Evolutionary conservation across 306 rosid genomes (phyloP).

Genomic region (Fragaria vesca): DNA sequence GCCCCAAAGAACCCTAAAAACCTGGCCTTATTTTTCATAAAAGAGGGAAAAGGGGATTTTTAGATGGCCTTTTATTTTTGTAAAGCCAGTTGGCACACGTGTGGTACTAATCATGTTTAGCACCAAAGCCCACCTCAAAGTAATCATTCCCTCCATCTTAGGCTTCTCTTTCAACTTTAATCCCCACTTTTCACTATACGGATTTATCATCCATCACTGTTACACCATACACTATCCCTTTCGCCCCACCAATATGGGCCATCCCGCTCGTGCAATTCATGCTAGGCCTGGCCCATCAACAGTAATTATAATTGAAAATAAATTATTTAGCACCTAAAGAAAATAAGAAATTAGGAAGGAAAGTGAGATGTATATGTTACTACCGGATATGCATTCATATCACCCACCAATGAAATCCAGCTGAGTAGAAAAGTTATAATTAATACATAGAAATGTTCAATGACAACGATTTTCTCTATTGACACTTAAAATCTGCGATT

Average conservation of each 20-base stretch:
- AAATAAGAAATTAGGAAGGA: neutral
- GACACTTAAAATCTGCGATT: no score
- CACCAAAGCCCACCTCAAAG: conserved; percentile 58
- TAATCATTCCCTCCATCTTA: conserved; percentile 66
- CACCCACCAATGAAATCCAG: conserved; percentile 25
- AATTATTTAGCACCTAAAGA: neutral
- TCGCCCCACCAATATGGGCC: conserved; percentile 46
- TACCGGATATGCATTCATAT: neutral
- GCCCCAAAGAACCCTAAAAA: conserved; percentile 28
- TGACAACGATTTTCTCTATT: no score
- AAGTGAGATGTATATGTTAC: neutral
- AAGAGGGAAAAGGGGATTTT: conserved; percentile 9
- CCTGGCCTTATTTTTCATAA: conserved; percentile 5
- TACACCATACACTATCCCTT: conserved; percentile 36
- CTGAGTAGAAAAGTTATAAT: no score
- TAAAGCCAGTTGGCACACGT: conserved; percentile 84
- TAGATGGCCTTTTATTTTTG: conserved; percentile 27
- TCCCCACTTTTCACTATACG: neutral
- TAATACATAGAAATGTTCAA: no score
- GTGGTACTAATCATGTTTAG: conserved; percentile 87
- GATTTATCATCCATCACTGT: conserved; percentile 19
- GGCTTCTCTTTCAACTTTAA: conserved; percentile 22
- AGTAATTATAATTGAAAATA: conserved; percentile 3
- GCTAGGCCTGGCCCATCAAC: conserved; percentile 52
- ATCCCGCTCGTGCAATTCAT: conserved; percentile 79